Evolutionary conservation across 495 filamentous ascomycete genomes (phyloP).

Genomic region (Hypoxylon lienhwacheense): DNA sequence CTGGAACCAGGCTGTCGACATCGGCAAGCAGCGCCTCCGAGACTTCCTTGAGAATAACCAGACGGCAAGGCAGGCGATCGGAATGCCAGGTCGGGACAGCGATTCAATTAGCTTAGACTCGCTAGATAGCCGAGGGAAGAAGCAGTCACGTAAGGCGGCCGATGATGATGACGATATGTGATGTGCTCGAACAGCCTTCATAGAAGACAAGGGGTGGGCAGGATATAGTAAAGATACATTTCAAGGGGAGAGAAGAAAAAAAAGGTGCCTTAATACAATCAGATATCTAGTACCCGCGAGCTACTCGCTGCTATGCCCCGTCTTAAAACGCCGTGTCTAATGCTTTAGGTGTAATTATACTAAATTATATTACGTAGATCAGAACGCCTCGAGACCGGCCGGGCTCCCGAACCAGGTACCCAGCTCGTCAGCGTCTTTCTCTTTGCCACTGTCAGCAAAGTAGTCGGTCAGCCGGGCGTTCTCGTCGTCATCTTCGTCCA

Average conservation of each 20-base stretch:
- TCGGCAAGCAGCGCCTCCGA: constrained; percentile 83
- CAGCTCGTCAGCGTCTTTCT: constrained; percentile 57
- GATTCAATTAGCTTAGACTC: constrained; percentile 60
- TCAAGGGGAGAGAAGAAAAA: no score
- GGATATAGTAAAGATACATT: constrained; percentile 37
- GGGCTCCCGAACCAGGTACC: constrained; percentile 65
- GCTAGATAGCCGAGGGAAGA: constrained; percentile 63
- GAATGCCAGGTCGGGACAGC: constrained; percentile 59
- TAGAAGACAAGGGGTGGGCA: constrained; percentile 25
- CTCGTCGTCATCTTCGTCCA: constrained; percentile 65
- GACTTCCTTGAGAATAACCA: constrained; percentile 84
- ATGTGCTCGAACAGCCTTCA: constrained; percentile 11
- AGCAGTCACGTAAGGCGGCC: constrained; percentile 43
- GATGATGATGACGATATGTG: constrained; percentile 56
- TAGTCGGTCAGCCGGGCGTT: constrained; percentile 73
- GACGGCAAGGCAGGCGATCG: constrained; percentile 76
- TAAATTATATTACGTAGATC: constrained; percentile 30
- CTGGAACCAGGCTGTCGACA: constrained; percentile 77
- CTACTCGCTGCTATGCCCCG: not conserved
- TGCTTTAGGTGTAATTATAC: constrained; percentile 27
- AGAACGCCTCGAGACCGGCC: constrained; percentile 62
- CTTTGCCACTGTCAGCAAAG: constrained; percentile 50
- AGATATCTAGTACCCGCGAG: no score
- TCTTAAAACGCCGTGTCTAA: constrained; percentile 28
- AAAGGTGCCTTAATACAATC: no score